Evolutionary conservation across 1,284 basidiomycete species (phyloP), one percentile per base, ranked within the genome.

Genomic region (Cutaneotrichosporon arboriforme): DNA sequence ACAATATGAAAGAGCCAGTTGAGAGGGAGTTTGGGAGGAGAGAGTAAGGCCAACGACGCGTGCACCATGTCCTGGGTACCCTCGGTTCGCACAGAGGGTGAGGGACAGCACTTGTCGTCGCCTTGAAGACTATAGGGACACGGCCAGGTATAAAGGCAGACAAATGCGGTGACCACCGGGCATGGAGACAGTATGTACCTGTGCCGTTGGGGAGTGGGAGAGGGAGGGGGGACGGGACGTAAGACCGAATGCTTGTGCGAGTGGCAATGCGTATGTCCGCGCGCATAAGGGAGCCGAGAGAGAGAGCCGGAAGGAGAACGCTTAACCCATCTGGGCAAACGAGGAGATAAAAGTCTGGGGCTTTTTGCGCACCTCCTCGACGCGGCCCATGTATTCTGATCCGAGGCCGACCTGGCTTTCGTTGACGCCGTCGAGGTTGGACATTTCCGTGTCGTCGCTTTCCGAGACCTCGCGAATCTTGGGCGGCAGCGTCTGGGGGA

Each of bases 391-490:
- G 53, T 55, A 55, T 22, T 33, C 48, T 17, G 53, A 55, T 48
- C 50, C 50, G 49, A 55, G 53, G n/a, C 53, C 53, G 39, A 55
- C 48, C 22, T 55, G 48, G 45, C 35, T 40, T 48, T 51, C 48
- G 53, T 55, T 55, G 44, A 47, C 41, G 43, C 35, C 45, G 33
- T 52, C 36, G 46, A 44, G 49, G 21, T 41, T 41, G 20, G 47
- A 51, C 26, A 50, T 37, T 33, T 49, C 55, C 14, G 51, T 52
- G 33, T 52, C 51, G 43, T 45, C 55, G 21, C 51, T 46, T 26
- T 57, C 55, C 35, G 52, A 54, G 33, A 51, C 47, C 43, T 54
- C 50, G 43, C 57, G 57, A 14, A 58, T 53, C 50, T 58, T 58
- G 57, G 57, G 57, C 45, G 43, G 40, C n/a, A 57, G 50, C 44